These are phyloP conservation scores for Candida cerambycidarum DNA, from an alignment of 805 yeast genomes.

Conservation along the genomic window DNA sequence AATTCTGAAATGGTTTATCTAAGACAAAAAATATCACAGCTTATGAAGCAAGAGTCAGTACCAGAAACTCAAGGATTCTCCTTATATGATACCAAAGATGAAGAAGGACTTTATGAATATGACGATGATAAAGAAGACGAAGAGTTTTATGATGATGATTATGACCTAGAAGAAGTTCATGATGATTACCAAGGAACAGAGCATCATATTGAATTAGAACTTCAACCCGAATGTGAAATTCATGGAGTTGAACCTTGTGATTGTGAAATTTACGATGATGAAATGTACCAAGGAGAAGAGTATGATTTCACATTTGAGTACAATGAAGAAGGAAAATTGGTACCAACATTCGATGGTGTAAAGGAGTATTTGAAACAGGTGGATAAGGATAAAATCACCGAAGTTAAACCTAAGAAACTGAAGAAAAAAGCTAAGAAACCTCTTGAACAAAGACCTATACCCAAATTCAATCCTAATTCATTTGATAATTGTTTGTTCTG, in stretches of 20 bases:
- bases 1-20: slow-evolving; percentile 27
- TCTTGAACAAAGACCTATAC: slow-evolving; percentile 7
- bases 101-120: slow-evolving; percentile 36
- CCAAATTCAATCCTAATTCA: slow-evolving; percentile 12
- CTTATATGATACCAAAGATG: slow-evolving; percentile 38
- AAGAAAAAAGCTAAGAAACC: slow-evolving; percentile 19
- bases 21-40: slow-evolving; percentile 25
- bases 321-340: slow-evolving; percentile 39
- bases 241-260: slow-evolving; percentile 28
- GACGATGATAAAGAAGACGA: slow-evolving; percentile 20
- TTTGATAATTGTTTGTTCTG: slow-evolving; percentile 44
- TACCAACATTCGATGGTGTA: slow-evolving; percentile 34
- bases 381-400: slow-evolving; percentile 18
- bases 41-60: slow-evolving; percentile 18
- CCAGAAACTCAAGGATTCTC: slow-evolving; percentile 23
- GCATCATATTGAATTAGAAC: slow-evolving; percentile 44
- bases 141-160: slow-evolving; percentile 26
- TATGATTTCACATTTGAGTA: slow-evolving; percentile 48
- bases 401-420: slow-evolving; percentile 17
- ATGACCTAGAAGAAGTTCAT: slow-evolving; percentile 37
- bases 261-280: slow-evolving; percentile 21
- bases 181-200: slow-evolving; percentile 32
- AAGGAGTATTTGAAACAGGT: slow-evolving; percentile 18
- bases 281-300: slow-evolving; percentile 35
- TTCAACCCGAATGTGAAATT: slow-evolving; percentile 33